Evolutionary conservation across 129 eudicot species (phyloP), one percentile per base, ranked within the genome.

Genomic region (Ambrosia artemisiifolia): DNA sequence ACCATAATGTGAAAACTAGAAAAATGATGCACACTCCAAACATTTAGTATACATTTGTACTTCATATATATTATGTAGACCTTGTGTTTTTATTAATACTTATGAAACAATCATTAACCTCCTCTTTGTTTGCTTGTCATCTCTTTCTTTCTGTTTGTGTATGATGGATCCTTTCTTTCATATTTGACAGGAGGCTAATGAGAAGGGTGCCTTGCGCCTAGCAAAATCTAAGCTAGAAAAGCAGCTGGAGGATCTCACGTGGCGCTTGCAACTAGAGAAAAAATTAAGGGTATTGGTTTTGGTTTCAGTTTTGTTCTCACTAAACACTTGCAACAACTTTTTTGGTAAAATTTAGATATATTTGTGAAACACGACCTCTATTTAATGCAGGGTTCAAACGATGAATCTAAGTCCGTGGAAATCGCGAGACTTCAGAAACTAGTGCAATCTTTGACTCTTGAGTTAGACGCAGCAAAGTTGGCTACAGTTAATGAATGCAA

Each of bases 181-280:
- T 72, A 17, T 60, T 28, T 57, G 63, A 71, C 87, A 95, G 99
- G 97, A 88, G 80, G 99, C 99, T 42, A 95, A 95, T 83, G 99
- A 95, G 82, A 78, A 96, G 61, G 99, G 99, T 88, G 99, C 99
- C 68, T 78, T 95, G 87, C 97, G 97, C 20, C 63, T 88, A 72
- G 99, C 99, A 44, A 95, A 95, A 84, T 77, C 81, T 57, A 95
- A 95, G 81, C 94, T 95, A 49, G 99, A 95, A 78, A 95, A 87
- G 84, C 99, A 95, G 85, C 76, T 95, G 83, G 99, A 95, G 83
- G 99, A 95, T 88, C 96, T 95, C 46, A 90, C 97, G 6, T 87
- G 96, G 97, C 85, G 99, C 61, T 85, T 95, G 88, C 97, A 95
- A 36, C 81, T 95, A 47, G 99, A 95, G 85, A 95, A 88, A 78